Evolutionary conservation across 495 filamentous ascomycete genomes (phyloP).

Genomic region (Podospora australis): DNA sequence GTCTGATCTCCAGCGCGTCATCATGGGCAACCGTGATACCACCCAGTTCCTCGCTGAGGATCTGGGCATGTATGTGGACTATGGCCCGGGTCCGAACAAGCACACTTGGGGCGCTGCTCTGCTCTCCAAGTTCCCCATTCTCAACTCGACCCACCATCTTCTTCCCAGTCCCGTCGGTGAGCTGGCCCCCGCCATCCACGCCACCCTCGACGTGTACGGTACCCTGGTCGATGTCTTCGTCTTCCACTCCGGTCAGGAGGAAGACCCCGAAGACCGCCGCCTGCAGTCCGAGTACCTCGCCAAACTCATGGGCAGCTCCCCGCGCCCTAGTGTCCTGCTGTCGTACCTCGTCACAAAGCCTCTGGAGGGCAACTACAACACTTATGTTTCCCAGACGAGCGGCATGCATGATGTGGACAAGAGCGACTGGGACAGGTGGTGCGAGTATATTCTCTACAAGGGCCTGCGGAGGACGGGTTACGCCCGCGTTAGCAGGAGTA

Average conservation of each 20-base stretch:
- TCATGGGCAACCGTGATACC: slow-evolving; percentile 98
- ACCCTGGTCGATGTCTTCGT: slow-evolving; percentile 88
- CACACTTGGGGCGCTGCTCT: slow-evolving; percentile 96
- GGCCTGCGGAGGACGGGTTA: slow-evolving; percentile 80
- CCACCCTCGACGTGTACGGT: slow-evolving; percentile 89
- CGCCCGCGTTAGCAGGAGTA: slow-evolving; percentile 78
- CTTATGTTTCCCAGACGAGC: slow-evolving; percentile 77
- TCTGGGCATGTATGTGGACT: slow-evolving; percentile 96
- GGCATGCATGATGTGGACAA: slow-evolving; percentile 95
- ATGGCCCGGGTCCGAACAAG: slow-evolving; percentile 95
- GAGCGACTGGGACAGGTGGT: slow-evolving; percentile 96
- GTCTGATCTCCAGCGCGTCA: slow-evolving; percentile 91
- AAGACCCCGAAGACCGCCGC: slow-evolving; percentile 88
- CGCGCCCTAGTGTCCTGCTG: slow-evolving; percentile 76
- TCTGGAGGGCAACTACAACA: slow-evolving; percentile 92
- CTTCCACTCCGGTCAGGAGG: slow-evolving; percentile 98
- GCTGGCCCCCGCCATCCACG: slow-evolving; percentile 92
- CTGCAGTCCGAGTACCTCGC: slow-evolving; percentile 84
- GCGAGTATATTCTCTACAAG: slow-evolving; percentile 97
- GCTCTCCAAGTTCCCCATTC: slow-evolving; percentile 93
- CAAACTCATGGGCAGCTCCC: slow-evolving; percentile 76
- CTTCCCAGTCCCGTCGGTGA: slow-evolving; percentile 91
- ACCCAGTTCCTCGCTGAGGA: slow-evolving; percentile 95
- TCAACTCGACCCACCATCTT: slow-evolving; percentile 94
- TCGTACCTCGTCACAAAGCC: slow-evolving; percentile 92